Conservation (phyloP, 768 basidiomycete species). For the Tricholoma sp. region DNA sequence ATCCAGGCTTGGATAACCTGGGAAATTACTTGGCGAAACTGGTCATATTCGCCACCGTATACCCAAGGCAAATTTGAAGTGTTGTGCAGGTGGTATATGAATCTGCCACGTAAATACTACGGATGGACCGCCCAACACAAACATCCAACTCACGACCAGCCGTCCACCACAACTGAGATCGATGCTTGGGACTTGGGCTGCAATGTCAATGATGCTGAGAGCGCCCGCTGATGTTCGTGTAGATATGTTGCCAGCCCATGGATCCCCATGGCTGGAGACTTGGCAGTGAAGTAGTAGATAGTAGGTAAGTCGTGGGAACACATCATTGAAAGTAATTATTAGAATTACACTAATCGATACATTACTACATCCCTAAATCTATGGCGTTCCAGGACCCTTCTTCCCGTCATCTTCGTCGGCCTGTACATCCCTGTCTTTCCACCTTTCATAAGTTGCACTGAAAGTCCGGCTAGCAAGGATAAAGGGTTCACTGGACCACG, state of each 20-base stretch:
- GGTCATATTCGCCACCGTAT: slow-evolving; percentile 75
- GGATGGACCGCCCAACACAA: slow-evolving; percentile 5
- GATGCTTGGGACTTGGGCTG: slow-evolving; percentile 15
- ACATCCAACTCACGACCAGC: slow-evolving; percentile 70
- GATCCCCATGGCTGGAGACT: slow-evolving; percentile 37
- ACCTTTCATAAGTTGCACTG: slow-evolving; percentile 35
- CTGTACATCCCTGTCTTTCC: slow-evolving; percentile 37
- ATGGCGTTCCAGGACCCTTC: slow-evolving; percentile 16
- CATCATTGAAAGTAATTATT: neutral
- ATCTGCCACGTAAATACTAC: slow-evolving; percentile 35
- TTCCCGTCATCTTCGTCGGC: slow-evolving; percentile 34
- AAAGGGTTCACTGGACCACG: slow-evolving; percentile 56
- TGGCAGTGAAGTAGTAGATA: too few relatives aligned
- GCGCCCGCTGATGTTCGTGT: slow-evolving; percentile 39
- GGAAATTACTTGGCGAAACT: slow-evolving; percentile 45
- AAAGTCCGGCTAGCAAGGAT: slow-evolving; percentile 39
- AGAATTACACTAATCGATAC: neutral
- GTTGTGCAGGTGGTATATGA: slow-evolving; percentile 66
- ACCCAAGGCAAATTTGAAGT: slow-evolving; percentile 71
- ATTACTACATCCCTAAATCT: neutral
- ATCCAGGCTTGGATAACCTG: slow-evolving; percentile 64
- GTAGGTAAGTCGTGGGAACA: slow-evolving; percentile 1
- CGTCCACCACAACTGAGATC: slow-evolving; percentile 68
- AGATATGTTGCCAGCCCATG: slow-evolving; percentile 50
- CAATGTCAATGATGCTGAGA: slow-evolving; percentile 30